Evolutionary conservation across 2,329 filamentous ascomycete species (phyloP).

Genomic region (Furcasterigmium sp.): DNA sequence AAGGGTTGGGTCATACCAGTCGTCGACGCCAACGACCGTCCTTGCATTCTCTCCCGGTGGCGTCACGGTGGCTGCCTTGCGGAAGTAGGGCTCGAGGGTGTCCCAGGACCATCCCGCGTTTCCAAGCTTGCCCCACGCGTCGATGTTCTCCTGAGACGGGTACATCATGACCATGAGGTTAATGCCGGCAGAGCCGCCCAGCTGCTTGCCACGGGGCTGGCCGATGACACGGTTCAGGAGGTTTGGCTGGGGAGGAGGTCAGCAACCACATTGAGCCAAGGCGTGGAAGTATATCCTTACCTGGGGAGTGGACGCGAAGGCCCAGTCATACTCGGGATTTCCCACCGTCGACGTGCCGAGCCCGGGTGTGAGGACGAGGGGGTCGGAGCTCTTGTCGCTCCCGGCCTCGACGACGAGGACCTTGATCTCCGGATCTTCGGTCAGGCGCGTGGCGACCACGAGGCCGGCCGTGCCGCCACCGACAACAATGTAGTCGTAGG

Average conservation of each 20-base stretch:
- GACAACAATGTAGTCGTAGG: constrained; percentile 26
- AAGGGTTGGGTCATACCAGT: constrained; percentile 23
- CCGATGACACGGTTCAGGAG: constrained; percentile 8
- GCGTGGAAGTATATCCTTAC: constrained; percentile 1
- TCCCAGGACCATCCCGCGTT: constrained; percentile 56
- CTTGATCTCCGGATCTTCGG: constrained; percentile 7
- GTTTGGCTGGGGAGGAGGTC: neutral
- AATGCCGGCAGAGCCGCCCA: constrained; percentile 59
- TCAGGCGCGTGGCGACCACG: constrained; percentile 29
- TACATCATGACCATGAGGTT: constrained; percentile 54
- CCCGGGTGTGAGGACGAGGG: constrained; percentile 11
- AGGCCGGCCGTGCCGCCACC: constrained; percentile 39
- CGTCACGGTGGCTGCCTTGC: constrained; percentile 17
- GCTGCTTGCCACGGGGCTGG: constrained; percentile 15
- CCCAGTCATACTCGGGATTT: constrained; percentile 13
- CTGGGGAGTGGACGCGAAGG: constrained; percentile 15
- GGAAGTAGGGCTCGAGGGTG: constrained; percentile 15
- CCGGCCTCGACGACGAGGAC: constrained; percentile 13
- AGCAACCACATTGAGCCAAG: neutral
- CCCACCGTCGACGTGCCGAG: constrained; percentile 13
- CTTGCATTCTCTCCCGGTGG: constrained; percentile 17
- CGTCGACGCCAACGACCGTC: constrained; percentile 21
- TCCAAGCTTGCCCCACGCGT: constrained; percentile 53
- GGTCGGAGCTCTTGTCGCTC: constrained; percentile 9
- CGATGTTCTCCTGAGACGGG: constrained; percentile 41